Base-by-base conservation (phyloP, 2,329 filamentous ascomycete genomes). In the Aspergillus tanneri region DNA sequence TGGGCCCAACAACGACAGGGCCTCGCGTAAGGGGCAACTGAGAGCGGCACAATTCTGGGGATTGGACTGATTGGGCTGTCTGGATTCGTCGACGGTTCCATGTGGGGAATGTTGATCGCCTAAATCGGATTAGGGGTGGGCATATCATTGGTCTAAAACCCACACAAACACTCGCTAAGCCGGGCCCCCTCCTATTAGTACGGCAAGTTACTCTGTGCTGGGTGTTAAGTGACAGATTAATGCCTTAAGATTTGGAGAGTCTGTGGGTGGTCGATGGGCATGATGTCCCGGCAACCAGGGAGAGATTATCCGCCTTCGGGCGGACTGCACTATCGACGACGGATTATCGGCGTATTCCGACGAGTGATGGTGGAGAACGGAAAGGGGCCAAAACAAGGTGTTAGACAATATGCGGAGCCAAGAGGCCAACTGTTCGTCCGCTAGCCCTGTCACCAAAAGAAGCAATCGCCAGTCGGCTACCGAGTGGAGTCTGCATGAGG, bases 21-120 rank as follows among this genome's bases (percentile, higher is more conserved):
- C 32, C 32, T 44, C 42, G 35, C 42, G 42, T 44, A 44, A 37
- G 42, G 42, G 42, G 42, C 42, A 34, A 44, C 25, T 44, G 14
- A n/a, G n/a, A n/a, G 32, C 23, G 22, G 25, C 14, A 28, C 36
- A 19, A 23, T 23, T 24, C 10, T 14, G 3, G 10, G 28, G 11
- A 4, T 14, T 16, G 7, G n/a, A n/a, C n/a, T 9, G 28, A 14
- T 18, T 34, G 30, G n/a, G n/a, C n/a, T n/a, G 30, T 19, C 16
- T 18, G 14, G n/a, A 34, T 34, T 19, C 16, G 30, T 34, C 30
- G 3, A 19, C 19, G 14, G 10, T 34, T 14, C 30, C 14, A 18
- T 18, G 2, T 28, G 7, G 7, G 14, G 9, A 7, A 14, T 18
- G 19, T 10, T 18, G 16, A 34, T 34, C 8, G 30, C 30, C 30